Evolutionary conservation across 495 filamentous ascomycete genomes (phyloP), one percentile per base, ranked within the genome.

Genomic region (Lasiosphaeris hirsuta): DNA sequence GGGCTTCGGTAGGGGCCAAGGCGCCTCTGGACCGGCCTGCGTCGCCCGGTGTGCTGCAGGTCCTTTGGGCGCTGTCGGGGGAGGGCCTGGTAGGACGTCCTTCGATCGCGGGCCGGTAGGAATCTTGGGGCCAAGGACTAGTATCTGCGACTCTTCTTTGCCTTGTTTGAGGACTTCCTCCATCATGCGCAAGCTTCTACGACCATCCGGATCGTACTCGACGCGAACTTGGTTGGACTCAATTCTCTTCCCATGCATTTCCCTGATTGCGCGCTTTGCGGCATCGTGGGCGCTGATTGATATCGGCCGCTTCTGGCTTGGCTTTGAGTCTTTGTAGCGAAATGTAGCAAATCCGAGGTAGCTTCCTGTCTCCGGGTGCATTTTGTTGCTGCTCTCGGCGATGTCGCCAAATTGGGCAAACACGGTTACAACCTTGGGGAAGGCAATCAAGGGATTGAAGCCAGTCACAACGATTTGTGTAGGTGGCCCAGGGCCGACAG

Each of bases 331-430:
- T 66, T 86, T 85, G 73, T 95, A 99, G 59, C 87, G 84, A 66
- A 99, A 87, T 14, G 88, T 88, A 51, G 90, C 95, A 63, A 99
- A 88, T 2, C 94, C 94, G 1, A 99, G 81, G 61, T 90, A 94
- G 57, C 88, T 95, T 10, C 94, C 95, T 13, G 90, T 97, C 39
- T 89, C 86, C 6, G 94, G 94, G 69, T 97, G 88, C 51, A 92
- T 90, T 67, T 92, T 89, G 63, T 96, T 96, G 60, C 87, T 89
- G 57, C 94, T 86, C 60, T 90, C 87, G 37, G 87, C 84, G 49
- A 99, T 88, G 48, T 96, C 91, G 46, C 94, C 94, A 73, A 88
- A 97, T 35, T 83, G 84, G 18, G 89, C 84, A 63, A 97, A 97
- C 17, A 90, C 79, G 19, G 86, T 84, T n/a, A 77, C 83, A 39